Conservation (phyloP, 495 filamentous ascomycete genomes). For the Glutinoglossum americanum region DNA sequence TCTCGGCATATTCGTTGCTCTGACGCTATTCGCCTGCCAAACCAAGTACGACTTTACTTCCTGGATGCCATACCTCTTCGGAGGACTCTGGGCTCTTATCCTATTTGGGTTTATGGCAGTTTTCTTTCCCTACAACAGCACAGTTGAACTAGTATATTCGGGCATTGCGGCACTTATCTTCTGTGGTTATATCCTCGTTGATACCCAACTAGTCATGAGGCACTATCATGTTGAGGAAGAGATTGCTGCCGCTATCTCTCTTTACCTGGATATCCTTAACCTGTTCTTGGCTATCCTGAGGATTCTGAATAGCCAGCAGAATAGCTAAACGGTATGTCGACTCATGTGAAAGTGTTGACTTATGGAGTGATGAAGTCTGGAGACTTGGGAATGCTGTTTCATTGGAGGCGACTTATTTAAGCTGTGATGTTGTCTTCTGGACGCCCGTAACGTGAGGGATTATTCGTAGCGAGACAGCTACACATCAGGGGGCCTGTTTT, state of each 20-base stretch:
- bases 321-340: conserved; percentile 33
- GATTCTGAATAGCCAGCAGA: conserved; percentile 72
- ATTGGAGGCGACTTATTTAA: neutral
- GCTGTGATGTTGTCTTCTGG: neutral
- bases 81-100: conserved; percentile 69
- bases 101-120: conserved; percentile 76
- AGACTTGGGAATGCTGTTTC: neutral
- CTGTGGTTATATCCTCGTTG: conserved; percentile 80
- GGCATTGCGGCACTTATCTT: conserved; percentile 69
- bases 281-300: conserved; percentile 82
- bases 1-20: conserved; percentile 73
- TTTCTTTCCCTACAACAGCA: conserved; percentile 64
- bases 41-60: conserved; percentile 94
- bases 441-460: neutral
- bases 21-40: conserved; percentile 92
- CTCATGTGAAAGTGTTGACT: neutral
- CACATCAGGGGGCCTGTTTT: no score
- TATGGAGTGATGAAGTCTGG: neutral
- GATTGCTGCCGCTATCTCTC: conserved; percentile 83
- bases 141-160: conserved; percentile 64
- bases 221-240: conserved; percentile 97
- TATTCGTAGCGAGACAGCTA: neutral
- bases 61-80: conserved; percentile 92
- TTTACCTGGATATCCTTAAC: conserved; percentile 95
- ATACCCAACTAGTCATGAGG: conserved; percentile 86